Conservation (phyloP, 768 basidiomycete species). For the Amanita rubescens region DNA sequence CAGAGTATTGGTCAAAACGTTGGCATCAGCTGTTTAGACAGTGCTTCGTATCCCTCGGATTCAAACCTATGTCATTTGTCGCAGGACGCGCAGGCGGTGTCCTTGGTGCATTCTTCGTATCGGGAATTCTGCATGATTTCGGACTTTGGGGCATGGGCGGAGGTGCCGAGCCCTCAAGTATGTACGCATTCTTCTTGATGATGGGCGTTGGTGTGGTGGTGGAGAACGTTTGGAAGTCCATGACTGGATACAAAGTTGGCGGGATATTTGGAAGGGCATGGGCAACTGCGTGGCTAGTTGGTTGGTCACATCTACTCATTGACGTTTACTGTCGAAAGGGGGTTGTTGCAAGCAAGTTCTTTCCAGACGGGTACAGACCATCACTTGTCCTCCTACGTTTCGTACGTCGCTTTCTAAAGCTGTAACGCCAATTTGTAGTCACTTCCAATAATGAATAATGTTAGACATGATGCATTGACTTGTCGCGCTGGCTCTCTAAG, state of each 20-base stretch:
- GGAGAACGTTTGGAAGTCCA: conserved; percentile 38
- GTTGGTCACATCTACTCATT: conserved; percentile 40
- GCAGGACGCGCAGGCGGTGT: conserved; percentile 43
- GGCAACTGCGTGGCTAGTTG: conserved; percentile 38
- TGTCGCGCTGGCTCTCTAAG: too few species aligned
- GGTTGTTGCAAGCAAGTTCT: conserved; percentile 31
- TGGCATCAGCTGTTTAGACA: conserved; percentile 70
- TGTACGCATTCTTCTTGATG: conserved; percentile 49
- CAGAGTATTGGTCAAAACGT: conserved; percentile 51
- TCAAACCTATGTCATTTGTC: conserved; percentile 31
- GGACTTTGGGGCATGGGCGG: conserved; percentile 53
- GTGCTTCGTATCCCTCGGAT: conserved; percentile 45
- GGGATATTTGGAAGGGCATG: conserved; percentile 48
- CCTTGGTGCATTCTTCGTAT: conserved; percentile 52
- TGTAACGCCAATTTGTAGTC: background rate
- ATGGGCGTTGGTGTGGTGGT: conserved; percentile 45
- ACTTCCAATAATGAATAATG: too few species aligned
- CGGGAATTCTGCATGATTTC: conserved; percentile 52
- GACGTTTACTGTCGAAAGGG: conserved; percentile 44
- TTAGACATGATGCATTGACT: too few species aligned
- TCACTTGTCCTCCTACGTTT: conserved; percentile 16
- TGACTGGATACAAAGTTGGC: conserved; percentile 37
- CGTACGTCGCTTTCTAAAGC: background rate
- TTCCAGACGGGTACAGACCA: conserved; percentile 28
- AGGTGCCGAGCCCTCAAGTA: conserved; percentile 35